phyloP scores from a whole-genome alignment of 2,329 filamentous ascomycete genomes.

The Trichoderma sp. region DNA sequence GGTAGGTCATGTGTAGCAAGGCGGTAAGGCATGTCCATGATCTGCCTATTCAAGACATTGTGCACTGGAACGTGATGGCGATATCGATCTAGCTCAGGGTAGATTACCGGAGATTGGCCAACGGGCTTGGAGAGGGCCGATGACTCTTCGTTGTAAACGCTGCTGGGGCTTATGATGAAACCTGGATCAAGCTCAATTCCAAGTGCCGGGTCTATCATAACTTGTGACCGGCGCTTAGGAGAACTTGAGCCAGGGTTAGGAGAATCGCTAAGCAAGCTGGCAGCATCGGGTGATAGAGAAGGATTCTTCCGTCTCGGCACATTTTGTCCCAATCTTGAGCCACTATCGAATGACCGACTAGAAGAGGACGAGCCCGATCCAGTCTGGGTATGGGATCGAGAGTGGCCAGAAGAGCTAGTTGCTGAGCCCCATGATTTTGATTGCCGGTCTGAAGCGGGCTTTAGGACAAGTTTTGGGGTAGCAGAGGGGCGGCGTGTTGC shows the following conservation, averaged over 20 bases:
- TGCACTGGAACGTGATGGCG: constrained; percentile 50
- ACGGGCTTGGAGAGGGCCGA: constrained; percentile 46
- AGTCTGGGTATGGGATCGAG: constrained; percentile 40
- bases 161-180: constrained; percentile 50
- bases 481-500: constrained; percentile 35
- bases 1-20: constrained; percentile 67
- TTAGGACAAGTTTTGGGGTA: constrained; percentile 32
- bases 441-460: constrained; percentile 44
- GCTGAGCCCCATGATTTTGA: constrained; percentile 49
- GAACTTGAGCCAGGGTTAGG: constrained; percentile 49
- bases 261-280: constrained; percentile 42
- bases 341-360: constrained; percentile 41
- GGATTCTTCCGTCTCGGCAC: constrained; percentile 57
- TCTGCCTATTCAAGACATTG: constrained; percentile 41
- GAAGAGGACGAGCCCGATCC: constrained; percentile 43
- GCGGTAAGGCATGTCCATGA: constrained; percentile 56
- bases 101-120: constrained; percentile 52
- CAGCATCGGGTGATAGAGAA: constrained; percentile 47
- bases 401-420: constrained; percentile 40
- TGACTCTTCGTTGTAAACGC: constrained; percentile 49
- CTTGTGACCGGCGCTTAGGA: constrained; percentile 46
- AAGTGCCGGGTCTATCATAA: constrained; percentile 42
- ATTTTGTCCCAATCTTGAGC: constrained; percentile 45
- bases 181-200: constrained; percentile 47
- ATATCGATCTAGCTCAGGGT: constrained; percentile 66